Conservation (phyloP, 1,284 basidiomycete species). For the Ganoderma sinense region DNA sequence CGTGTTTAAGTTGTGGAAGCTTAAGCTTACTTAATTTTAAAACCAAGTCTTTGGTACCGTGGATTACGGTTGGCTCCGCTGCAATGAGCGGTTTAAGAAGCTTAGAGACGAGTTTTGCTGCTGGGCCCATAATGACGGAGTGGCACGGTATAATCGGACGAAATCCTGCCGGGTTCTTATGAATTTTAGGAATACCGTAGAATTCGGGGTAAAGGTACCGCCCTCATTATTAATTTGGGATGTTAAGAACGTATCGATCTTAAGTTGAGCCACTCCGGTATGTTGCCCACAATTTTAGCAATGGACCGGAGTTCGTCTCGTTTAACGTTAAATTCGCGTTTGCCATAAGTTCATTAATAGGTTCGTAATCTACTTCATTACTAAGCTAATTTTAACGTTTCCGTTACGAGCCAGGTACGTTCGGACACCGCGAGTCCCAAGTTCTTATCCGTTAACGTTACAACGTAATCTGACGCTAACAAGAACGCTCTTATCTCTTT, state of each 20-base stretch:
- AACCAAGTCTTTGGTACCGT: conserved; percentile 15
- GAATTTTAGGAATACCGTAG: conserved; percentile 17
- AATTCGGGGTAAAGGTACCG: neutral
- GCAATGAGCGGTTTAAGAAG: conserved; percentile 11
- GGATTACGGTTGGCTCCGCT: conserved; percentile 16
- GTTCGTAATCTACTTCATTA: neutral
- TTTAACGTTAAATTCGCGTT: neutral
- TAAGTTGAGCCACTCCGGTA: neutral
- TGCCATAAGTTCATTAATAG: neutral
- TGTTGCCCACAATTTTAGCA: neutral
- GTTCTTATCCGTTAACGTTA: neutral
- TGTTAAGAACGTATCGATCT: neutral
- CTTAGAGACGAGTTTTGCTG: conserved; percentile 12
- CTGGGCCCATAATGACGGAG: neutral
- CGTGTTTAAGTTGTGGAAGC: neutral
- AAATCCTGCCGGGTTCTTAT: conserved; percentile 15
- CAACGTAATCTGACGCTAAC: neutral
- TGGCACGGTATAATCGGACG: conserved; percentile 16
- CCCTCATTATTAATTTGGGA: neutral
- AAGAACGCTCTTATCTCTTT: neutral
- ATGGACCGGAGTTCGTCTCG: neutral
- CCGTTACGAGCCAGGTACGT: neutral
- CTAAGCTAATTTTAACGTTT: neutral
- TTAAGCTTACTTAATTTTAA: conserved; percentile 7
- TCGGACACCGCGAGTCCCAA: neutral